Conservation (phyloP, 2,329 filamentous ascomycete genomes). For the Ceratocystis papillata region DNA sequence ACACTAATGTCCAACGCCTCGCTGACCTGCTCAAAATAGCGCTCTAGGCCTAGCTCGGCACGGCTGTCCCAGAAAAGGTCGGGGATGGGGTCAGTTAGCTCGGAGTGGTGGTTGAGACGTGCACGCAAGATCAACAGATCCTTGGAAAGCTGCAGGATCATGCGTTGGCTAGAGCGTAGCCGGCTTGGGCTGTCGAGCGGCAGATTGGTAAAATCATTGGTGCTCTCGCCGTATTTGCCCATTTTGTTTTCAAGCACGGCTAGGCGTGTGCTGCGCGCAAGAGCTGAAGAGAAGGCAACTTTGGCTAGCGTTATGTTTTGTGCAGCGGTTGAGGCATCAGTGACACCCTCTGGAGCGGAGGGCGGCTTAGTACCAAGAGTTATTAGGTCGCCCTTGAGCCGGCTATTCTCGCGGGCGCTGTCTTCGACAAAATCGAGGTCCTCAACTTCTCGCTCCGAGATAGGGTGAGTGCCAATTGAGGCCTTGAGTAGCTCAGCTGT, state of each 20-base stretch:
- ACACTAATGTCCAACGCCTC: constrained; percentile 82
- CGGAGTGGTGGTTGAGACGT: constrained; percentile 91
- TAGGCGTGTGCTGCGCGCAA: constrained; percentile 86
- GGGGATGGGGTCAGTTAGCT: constrained; percentile 86
- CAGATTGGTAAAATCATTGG: constrained; percentile 66
- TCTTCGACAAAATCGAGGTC: constrained; percentile 82
- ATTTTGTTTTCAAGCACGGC: constrained; percentile 80
- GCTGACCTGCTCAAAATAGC: constrained; percentile 90
- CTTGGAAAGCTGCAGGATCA: constrained; percentile 87
- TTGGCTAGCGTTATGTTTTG: constrained; percentile 67
- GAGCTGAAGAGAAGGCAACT: constrained; percentile 88
- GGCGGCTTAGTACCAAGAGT: constrained; percentile 67
- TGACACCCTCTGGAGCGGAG: constrained; percentile 21
- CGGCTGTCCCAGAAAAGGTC: constrained; percentile 94
- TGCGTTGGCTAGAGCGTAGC: constrained; percentile 46
- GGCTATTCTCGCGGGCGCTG: constrained; percentile 57
- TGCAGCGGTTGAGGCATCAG: constrained; percentile 33
- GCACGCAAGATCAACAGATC: constrained; percentile 81
- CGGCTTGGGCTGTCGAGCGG: constrained; percentile 51
- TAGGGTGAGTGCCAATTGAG: constrained; percentile 60
- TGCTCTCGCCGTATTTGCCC: constrained; percentile 75
- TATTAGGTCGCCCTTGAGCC: constrained; percentile 78
- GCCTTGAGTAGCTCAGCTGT: constrained; percentile 64
- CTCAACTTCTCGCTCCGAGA: constrained; percentile 66
- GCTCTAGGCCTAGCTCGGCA: constrained; percentile 80